Base-by-base conservation (phyloP, 108 stramenopile species). In the Nitzschia inconspicua region DNA sequence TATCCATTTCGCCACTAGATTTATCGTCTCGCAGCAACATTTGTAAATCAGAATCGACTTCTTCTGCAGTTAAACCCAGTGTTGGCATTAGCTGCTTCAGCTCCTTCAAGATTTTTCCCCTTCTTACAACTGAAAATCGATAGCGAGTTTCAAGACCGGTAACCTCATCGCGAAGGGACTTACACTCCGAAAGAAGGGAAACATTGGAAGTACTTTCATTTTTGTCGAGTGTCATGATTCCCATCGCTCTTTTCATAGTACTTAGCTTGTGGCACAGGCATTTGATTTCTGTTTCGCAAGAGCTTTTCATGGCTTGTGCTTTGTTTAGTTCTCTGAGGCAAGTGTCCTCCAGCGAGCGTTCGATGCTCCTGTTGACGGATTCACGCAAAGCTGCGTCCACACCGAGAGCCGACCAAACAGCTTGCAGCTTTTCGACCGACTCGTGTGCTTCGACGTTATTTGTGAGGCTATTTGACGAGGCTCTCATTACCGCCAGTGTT, bases 291-390 rank as follows among this genome's bases (percentile, higher is more conserved):
- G 57, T 37, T 30, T 62, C 42, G 23, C 71, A 80, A 3, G 49
- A 41, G 20, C 47, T 47, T 34, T 77, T 79, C 64, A 76, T 37
- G 7, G 36, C 44, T 6, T 28, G 52, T 20, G 82, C 87, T 55
- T 87, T 83, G 0, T 54, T 27, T 3, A 89, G 57, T 55, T 80
- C 56, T 43, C 56, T 60, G 7, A 44, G 16, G 57, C 85, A 87
- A n/a, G 83, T 80, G 31, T 83, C 65, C 53, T 77, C 76, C 2
- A 93, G 57, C 44, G 84, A 85, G 32, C 53, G 49, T 47, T 73
- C 69, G 44, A 93, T 77, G 20, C 73, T 52, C 18, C 58, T 14
- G 36, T 77, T 52, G 13, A 63, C 65, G 34, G 55, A 24, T 32
- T 83, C 77, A 22, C 87, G 64, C 4, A 80, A 57, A 1, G 70